Evolutionary conservation across 1,284 basidiomycete species (phyloP).

Genomic region (Hymenochaete sp.): DNA sequence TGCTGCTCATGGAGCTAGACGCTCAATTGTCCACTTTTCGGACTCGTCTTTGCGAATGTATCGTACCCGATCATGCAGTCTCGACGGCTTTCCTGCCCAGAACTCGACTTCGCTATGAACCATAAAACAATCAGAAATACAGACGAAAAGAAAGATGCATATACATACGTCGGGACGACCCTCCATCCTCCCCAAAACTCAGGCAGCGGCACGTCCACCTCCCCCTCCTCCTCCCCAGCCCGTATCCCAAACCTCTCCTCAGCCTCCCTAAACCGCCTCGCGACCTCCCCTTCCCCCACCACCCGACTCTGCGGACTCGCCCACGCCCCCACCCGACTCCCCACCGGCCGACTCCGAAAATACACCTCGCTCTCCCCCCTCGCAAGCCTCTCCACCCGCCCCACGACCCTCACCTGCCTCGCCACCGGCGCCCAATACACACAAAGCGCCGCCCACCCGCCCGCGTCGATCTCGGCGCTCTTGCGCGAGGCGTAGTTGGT

Average conservation of each 20-base stretch:
- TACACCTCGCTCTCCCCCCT: slow-evolving; percentile 74
- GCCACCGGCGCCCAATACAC: slow-evolving; percentile 91
- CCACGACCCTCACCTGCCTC: slow-evolving; percentile 78
- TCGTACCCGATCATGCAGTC: slow-evolving; percentile 82
- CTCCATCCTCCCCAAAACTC: slow-evolving; percentile 97
- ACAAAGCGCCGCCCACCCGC: slow-evolving; percentile 73
- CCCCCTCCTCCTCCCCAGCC: slow-evolving; percentile 29
- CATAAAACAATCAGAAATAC: slow-evolving; percentile 6
- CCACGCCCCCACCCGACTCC: slow-evolving; percentile 86
- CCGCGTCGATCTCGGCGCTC: slow-evolving; percentile 68
- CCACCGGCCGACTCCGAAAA: slow-evolving; percentile 77
- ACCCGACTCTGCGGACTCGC: slow-evolving; percentile 81
- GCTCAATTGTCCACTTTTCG: slow-evolving; percentile 66
- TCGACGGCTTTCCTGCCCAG: slow-evolving; percentile 86
- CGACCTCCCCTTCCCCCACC: slow-evolving; percentile 66
- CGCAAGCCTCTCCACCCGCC: slow-evolving; percentile 71
- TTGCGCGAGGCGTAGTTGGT: slow-evolving; percentile 96
- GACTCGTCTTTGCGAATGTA: slow-evolving; percentile 57
- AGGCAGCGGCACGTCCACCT: slow-evolving; percentile 64
- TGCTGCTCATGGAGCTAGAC: slow-evolving; percentile 63
- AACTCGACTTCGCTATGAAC: slow-evolving; percentile 70
- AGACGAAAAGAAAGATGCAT: slow-evolving; percentile 6
- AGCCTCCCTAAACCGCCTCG: slow-evolving; percentile 50
- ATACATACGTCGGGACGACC: slow-evolving; percentile 76
- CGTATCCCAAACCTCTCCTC: slow-evolving; percentile 52